Evolutionary conservation across 2,329 filamentous ascomycete genomes (phyloP), one percentile per base, ranked within the genome.

Genomic region (Conoideocrella luteorostrata): DNA sequence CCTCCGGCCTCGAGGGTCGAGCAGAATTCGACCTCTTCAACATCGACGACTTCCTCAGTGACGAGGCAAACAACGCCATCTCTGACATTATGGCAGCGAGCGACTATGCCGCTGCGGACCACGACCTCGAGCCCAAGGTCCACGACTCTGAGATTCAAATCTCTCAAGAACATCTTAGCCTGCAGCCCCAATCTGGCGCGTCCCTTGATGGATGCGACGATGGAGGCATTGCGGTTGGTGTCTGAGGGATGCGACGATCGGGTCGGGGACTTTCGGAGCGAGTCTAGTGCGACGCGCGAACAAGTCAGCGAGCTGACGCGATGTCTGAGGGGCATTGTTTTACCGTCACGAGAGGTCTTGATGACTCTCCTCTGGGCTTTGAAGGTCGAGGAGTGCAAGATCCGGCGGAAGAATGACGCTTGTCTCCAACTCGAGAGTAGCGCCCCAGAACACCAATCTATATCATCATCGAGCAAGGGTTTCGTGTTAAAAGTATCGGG

Each of bases 111-210:
- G 68, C 71, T 65, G 68, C 69, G 67, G 72, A 74, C 60, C 64
- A 69, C 67, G 66, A 72, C 56, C 64, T 67, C 67, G 66, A 71
- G 61, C 69, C 67, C 67, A 64, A 70, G 64, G 65, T 74, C 67
- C 63, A 70, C 70, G 67, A 80, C 71, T 62, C 66, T 79, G 69
- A 75, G 75, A 74, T 68, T 77, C 70, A 75, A 71, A 58, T 71
- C 71, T 66, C 76, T 80, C 66, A 71, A 69, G 68, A 78, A 73
- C 70, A 79, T 83, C 65, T 75, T 83, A 75, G 76, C 80, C 78
- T 76, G 80, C 80, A 84, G 79, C 80, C 80, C 79, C 75, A 74
- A 69, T 65, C 73, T 84, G 80, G 80, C 80, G 80, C 80, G 80
- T 84, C 80, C 80, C 60, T 70, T 83, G 58, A 69, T 67, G 79